These are phyloP conservation scores for Pyrenula aspistea DNA, from an alignment of 495 filamentous ascomycete genomes.

Conservation along the genomic window DNA sequence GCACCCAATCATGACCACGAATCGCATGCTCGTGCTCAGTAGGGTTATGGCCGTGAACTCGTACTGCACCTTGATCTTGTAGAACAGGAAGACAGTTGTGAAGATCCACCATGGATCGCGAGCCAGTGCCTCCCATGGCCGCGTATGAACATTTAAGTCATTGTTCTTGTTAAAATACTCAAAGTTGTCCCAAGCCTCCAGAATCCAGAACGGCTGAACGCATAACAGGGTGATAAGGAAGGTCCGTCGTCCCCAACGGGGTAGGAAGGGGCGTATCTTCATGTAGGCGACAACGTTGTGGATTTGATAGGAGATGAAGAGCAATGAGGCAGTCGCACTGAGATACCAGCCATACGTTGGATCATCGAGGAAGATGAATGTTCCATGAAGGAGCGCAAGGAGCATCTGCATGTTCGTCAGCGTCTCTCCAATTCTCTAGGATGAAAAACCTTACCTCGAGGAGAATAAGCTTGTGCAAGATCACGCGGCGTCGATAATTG, in stretches of 20 bases:
- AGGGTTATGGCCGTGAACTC: neutral
- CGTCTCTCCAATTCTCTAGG: neutral
- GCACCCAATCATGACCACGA: neutral
- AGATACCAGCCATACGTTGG: slow-evolving; percentile 1
- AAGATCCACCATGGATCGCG: slow-evolving; percentile 1
- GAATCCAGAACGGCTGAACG: slow-evolving; percentile 1
- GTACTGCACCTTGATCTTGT: neutral
- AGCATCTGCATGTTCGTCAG: neutral
- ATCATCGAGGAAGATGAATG: neutral
- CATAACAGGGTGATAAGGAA: neutral
- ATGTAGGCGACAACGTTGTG: neutral
- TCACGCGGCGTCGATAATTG: neutral
- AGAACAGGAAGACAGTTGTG: neutral
- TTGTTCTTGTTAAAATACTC: neutral
- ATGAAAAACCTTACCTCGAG: neutral
- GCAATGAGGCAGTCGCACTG: neutral
- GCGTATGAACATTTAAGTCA: neutral
- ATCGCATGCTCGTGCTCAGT: neutral
- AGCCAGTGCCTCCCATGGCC: neutral
- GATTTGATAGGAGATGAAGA: slow-evolving; percentile 1
- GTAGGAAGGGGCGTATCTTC: neutral
- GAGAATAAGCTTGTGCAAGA: neutral
- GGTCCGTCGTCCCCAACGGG: neutral
- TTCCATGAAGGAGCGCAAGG: neutral
- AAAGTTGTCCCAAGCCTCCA: slow-evolving; percentile 1